Conservation (phyloP, 305 asterid species). For the Solanum hybrid region DNA sequence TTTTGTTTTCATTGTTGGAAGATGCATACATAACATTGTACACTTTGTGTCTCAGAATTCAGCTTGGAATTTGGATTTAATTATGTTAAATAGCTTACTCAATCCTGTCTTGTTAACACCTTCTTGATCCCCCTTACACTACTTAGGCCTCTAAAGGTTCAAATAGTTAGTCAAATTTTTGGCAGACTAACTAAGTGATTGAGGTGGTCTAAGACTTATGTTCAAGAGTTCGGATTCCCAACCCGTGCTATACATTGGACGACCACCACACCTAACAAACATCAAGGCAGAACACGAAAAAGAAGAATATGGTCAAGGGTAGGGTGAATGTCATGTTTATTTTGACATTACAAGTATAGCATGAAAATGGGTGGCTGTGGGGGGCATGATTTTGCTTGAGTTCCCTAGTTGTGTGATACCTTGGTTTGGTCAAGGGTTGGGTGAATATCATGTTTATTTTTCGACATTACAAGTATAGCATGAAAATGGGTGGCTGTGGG, state of each 20-base stretch:
- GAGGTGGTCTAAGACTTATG: not conserved
- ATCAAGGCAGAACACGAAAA: not conserved
- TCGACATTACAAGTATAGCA: not conserved
- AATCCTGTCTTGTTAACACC: not conserved
- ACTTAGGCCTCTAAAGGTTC: not conserved
- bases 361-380: not conserved
- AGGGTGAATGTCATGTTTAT: not conserved
- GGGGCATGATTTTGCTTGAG: not conserved
- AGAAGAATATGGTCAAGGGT: not conserved
- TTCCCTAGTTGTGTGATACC: not conserved
- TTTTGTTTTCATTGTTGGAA: not conserved
- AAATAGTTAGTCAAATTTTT: not conserved
- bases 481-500: not conserved
- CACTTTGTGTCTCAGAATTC: not conserved
- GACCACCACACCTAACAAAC: not conserved
- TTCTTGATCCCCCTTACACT: not conserved
- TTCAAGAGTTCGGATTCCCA: not conserved
- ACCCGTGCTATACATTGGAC: not conserved
- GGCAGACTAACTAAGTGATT: not conserved
- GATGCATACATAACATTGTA: not conserved
- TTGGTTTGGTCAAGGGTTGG: not conserved
- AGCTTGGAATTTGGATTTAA: not conserved
- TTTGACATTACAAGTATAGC: not conserved
- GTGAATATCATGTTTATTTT: not conserved
- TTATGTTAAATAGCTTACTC: not conserved